Conservation (phyloP, 2,329 filamentous ascomycete genomes). For the Lizonia empirigonia region DNA sequence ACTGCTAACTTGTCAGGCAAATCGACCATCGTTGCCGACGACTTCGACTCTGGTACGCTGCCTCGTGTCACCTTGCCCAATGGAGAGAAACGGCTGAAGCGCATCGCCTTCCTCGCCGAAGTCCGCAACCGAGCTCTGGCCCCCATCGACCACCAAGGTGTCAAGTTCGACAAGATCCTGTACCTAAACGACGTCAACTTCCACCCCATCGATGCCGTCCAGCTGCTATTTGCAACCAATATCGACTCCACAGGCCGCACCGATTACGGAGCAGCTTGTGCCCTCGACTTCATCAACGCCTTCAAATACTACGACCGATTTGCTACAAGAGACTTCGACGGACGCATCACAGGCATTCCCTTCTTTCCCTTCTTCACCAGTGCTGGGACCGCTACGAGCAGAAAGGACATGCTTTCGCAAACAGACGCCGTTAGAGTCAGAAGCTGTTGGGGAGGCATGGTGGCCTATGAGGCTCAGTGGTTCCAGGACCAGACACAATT, state of each 20-base stretch:
- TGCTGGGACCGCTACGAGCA: slow-evolving; percentile 57
- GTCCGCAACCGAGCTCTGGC: slow-evolving; percentile 72
- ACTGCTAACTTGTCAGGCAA: slow-evolving; percentile 44
- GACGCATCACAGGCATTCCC: slow-evolving; percentile 66
- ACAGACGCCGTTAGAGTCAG: slow-evolving; percentile 70
- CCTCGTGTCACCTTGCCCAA: slow-evolving; percentile 66
- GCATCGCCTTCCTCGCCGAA: slow-evolving; percentile 75
- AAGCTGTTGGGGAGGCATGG: slow-evolving; percentile 81
- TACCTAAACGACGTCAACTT: slow-evolving; percentile 72
- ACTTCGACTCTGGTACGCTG: slow-evolving; percentile 62
- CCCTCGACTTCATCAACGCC: slow-evolving; percentile 71
- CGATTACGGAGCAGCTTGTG: slow-evolving; percentile 70
- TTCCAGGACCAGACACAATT: slow-evolving; percentile 54
- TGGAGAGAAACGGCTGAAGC: slow-evolving; percentile 68
- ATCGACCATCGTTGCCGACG: slow-evolving; percentile 62
- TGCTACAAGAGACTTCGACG: slow-evolving; percentile 70
- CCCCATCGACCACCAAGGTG: slow-evolving; percentile 60
- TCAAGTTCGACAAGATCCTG: slow-evolving; percentile 66
- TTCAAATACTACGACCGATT: slow-evolving; percentile 77
- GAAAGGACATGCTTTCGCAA: slow-evolving; percentile 66
- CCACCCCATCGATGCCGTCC: slow-evolving; percentile 62
- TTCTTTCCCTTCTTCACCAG: slow-evolving; percentile 71
- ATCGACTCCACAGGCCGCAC: slow-evolving; percentile 57
- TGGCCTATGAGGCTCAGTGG: slow-evolving; percentile 66
- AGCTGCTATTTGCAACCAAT: slow-evolving; percentile 69